phyloP scores from a whole-genome alignment of 192 early-diverging fungal genomes.

The Coemansia sp. region DNA sequence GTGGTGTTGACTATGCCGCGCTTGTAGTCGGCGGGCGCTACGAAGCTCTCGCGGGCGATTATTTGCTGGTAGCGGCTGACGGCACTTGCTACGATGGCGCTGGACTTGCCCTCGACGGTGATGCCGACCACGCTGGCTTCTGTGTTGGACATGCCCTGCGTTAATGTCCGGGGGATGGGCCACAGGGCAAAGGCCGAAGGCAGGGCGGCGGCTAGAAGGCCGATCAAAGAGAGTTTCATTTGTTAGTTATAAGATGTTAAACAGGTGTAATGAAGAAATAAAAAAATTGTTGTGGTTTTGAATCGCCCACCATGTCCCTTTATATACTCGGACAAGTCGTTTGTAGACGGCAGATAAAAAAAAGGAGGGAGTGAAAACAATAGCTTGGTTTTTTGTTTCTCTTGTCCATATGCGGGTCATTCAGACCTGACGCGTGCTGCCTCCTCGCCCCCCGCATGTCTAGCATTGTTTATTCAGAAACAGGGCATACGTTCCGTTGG shows the following conservation, averaged over 20 bases:
- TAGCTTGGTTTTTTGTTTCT: neutral
- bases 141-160: constrained; percentile 39
- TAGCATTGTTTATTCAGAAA: neutral
- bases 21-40: constrained; percentile 42
- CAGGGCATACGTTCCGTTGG: neutral
- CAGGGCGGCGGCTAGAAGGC: constrained; percentile 33
- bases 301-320: neutral
- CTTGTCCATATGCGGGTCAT: constrained; percentile 1
- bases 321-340: neutral
- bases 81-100: constrained; percentile 21
- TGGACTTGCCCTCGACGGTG: constrained; percentile 10
- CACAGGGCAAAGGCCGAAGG: constrained; percentile 40
- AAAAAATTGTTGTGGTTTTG: neutral
- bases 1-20: constrained; percentile 29
- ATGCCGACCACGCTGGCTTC: constrained; percentile 23
- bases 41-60: constrained; percentile 35
- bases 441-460: neutral
- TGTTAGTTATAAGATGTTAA: neutral
- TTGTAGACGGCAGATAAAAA: neutral
- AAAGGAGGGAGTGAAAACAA: neutral
- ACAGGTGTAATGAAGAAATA: neutral
- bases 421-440: neutral
- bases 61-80: constrained; percentile 36
- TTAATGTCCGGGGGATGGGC: constrained; percentile 37
- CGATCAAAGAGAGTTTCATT: constrained; percentile 41